Conservation (phyloP, 306 rosid species). For the Phaseolus lunatus region DNA sequence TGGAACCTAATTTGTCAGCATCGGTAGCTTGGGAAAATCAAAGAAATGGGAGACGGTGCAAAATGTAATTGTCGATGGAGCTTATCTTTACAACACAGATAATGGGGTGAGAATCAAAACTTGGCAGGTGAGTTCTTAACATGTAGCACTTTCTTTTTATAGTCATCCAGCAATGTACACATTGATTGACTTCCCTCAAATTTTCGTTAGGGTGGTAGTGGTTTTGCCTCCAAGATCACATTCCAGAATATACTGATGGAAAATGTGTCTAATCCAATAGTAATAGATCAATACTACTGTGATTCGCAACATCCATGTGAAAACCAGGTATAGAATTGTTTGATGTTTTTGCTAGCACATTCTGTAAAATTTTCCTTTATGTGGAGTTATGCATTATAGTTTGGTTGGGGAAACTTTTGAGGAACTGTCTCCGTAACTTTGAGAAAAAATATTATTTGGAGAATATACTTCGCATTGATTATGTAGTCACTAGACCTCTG, state of each 20-base stretch:
- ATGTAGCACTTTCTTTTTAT: not conserved
- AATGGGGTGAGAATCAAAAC: constrained; percentile 95
- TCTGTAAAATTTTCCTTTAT: not conserved
- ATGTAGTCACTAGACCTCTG: constrained; percentile 1
- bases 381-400: not conserved
- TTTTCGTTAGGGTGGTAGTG: constrained; percentile 77
- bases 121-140: constrained; percentile 76
- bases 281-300: constrained; percentile 86
- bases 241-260: constrained; percentile 81
- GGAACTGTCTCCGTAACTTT: constrained; percentile 3
- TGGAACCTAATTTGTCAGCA: constrained; percentile 58
- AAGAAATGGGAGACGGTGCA: constrained; percentile 67
- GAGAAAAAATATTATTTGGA: not conserved
- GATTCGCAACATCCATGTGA: constrained; percentile 70
- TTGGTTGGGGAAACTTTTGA: not conserved
- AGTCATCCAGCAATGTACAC: not conserved
- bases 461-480: constrained; percentile 10
- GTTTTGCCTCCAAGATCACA: constrained; percentile 67
- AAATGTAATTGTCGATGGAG: constrained; percentile 70
- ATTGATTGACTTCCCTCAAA: constrained; percentile 8
- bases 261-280: constrained; percentile 85
- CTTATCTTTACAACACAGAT: constrained; percentile 65
- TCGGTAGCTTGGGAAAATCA: constrained; percentile 95
- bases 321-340: constrained; percentile 67
- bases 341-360: not conserved